Evolutionary conservation across 805 yeast species (phyloP), one percentile per base, ranked within the genome.

Genomic region (Scheffersomyces amazonensis): DNA sequence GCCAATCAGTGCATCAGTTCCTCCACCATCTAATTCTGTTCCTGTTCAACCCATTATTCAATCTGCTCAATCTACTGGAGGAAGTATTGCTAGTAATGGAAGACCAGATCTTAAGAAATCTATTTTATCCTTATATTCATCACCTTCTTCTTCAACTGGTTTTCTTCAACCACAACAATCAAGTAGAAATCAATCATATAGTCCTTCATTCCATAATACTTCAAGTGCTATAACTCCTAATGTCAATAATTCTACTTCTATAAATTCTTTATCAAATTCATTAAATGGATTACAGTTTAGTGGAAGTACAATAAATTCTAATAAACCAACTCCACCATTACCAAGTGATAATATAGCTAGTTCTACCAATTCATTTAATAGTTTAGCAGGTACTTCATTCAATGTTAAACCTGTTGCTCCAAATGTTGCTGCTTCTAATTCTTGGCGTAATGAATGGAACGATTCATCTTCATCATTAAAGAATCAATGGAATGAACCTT

Each of bases 61-160:
- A 42, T 56, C 66, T 3, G 60, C 67, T 2, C 66, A 61, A 38
- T 50, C 61, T n/a, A 59, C 68, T 3, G 66, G 69, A 17, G 65
- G 66, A 13, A 58, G 65, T 36, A 43, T 55, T 35, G 28, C 36
- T 16, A 44, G 44, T 28, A 37, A 41, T 19, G 58, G 59, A 23
- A 75, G 96, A 53, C 91, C 93, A 3, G 97, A 91, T 54, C 73
- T 93, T 60, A 93, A 93, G 56, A 87, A 87, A 64, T 87, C 96
- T 1, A 93, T 93, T 42, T 65, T 93, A 42, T 88, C 97, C 17
- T 72, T 93, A 37, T 93, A 93, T 59, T 78, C 95, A 1, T 76
- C 71, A 11, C 73, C 73, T 15, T 59, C 71, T 1, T 59, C 86
- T 2, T 85, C 83, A 16, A 62, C 68, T 15, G 59, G 65, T 9